Evolutionary conservation across 306 rosid species (phyloP).

Genomic region (Cicer pinnatifidum): DNA sequence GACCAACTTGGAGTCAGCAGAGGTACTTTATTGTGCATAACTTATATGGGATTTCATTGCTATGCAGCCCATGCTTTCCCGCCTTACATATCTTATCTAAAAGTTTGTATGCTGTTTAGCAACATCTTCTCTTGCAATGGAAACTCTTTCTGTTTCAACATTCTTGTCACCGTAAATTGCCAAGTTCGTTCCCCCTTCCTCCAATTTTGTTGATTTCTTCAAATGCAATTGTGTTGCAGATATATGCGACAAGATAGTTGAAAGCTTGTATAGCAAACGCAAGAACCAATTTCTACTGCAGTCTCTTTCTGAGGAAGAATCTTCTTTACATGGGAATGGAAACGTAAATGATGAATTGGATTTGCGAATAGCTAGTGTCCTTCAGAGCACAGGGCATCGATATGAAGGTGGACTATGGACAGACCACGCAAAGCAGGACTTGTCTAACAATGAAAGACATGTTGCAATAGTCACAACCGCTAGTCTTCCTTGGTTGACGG

Average conservation of each 20-base stretch:
- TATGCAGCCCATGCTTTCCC: slow-evolving; percentile 36
- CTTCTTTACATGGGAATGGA: slow-evolving; percentile 68
- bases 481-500: slow-evolving; percentile 99
- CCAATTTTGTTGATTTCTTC: slow-evolving; percentile 40
- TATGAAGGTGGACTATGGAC: slow-evolving; percentile 93
- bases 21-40: slow-evolving; percentile 54
- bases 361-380: slow-evolving; percentile 88
- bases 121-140: slow-evolving; percentile 24
- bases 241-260: slow-evolving; percentile 86
- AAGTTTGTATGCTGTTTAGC: slow-evolving; percentile 14
- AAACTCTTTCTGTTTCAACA: slow-evolving; percentile 19
- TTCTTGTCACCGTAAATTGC: slow-evolving; percentile 17
- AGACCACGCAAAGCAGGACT: slow-evolving; percentile 67
- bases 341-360: slow-evolving; percentile 79
- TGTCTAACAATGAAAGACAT: slow-evolving; percentile 65
- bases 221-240: slow-evolving; percentile 68
- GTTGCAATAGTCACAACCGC: slow-evolving; percentile 98
- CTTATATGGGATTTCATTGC: slow-evolving; percentile 32
- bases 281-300: slow-evolving; percentile 64
- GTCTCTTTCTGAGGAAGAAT: slow-evolving; percentile 65
- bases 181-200: not conserved
- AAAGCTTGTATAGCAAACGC: slow-evolving; percentile 83
- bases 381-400: slow-evolving; percentile 90
- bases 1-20: slow-evolving; percentile 89
- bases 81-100: slow-evolving; percentile 15